Evolutionary conservation across 345 rosid species (phyloP), one percentile per base, ranked within the genome.

Genomic region (Citrus maxima): DNA sequence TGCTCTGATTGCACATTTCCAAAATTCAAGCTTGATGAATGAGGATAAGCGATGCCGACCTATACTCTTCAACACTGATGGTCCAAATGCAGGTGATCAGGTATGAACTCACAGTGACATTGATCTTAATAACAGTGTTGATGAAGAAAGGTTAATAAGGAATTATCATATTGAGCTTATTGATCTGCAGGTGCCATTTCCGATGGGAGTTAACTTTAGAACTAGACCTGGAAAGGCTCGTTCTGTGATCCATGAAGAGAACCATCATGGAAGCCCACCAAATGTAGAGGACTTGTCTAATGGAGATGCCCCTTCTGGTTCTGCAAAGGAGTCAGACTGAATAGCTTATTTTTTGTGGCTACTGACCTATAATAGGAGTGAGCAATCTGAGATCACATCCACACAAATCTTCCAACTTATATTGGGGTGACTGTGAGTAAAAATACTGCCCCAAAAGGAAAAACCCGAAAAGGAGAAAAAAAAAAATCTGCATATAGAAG

Each of bases 21-120:
- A 90, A 80, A 90, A 90, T 77, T 92, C 97, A 30, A 92, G 93
- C 89, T 82, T 92, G 90, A 89, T 92, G 94, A 92, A 89, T 1
- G 97, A 92, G 81, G 97, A 92, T 73, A 89, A 92, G 80, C 86
- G 90, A 72, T 90, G 94, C 82, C 87, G 88, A 10, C 97, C 94
- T 60, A 92, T 92, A 75, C 94, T 92, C 59, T 88, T 92, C 83
- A 86, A 87, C 62, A 90, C 93, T 0, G 89, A 90, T 27, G 96
- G 96, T 12, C 93, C 91, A 24, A 89, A 90, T 84, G 91, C 90
- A 9, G 93, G 96, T 67, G 93, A 89, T 78, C 93, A 90, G 92
- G 96, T 92, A 86, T 58, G 70, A 49, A 16, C 38, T 54, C 63
- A 42, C 25, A n/a, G 6, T 13, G 25, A 28, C 28, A 19, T 40